These are phyloP conservation scores for Oidium heveae DNA, from an alignment of 2,329 filamentous ascomycete genomes.

Conservation along the genomic window DNA sequence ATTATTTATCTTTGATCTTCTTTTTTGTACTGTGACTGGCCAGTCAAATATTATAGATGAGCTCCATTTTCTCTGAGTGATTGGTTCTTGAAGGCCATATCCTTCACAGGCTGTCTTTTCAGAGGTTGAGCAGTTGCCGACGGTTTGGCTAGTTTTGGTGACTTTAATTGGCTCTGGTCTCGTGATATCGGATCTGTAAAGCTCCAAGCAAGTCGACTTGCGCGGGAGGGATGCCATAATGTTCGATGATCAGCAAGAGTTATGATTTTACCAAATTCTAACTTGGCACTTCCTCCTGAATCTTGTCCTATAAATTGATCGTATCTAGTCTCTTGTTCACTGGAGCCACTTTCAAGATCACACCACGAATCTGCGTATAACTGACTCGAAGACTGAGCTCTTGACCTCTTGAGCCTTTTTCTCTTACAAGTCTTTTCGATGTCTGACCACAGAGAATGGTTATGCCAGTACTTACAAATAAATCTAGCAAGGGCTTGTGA, in stretches of 20 bases:
- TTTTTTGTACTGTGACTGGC: constrained; percentile 12
- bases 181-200: constrained; percentile 14
- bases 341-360: constrained; percentile 15
- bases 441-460: constrained; percentile 11
- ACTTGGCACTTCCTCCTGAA: neutral
- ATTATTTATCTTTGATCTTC: constrained; percentile 1
- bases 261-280: constrained; percentile 2
- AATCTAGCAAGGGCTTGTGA: constrained; percentile 5
- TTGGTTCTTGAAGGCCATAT: constrained; percentile 7
- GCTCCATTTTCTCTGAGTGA: constrained; percentile 9
- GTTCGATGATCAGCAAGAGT: neutral
- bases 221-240: constrained; percentile 16
- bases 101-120: constrained; percentile 6
- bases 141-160: constrained; percentile 18
- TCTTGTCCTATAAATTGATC: constrained; percentile 9
- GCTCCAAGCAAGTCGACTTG: constrained; percentile 12
- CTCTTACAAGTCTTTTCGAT: constrained; percentile 9
- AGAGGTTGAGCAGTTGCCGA: constrained; percentile 8
- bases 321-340: constrained; percentile 5
- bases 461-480: constrained; percentile 7
- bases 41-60: constrained; percentile 9
- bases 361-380: constrained; percentile 16
- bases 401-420: constrained; percentile 13
- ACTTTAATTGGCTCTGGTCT: constrained; percentile 24
- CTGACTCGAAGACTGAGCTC: constrained; percentile 12